Evolutionary conservation across 2,329 filamentous ascomycete species (phyloP).

Genomic region (Conoideocrella luteorostrata): DNA sequence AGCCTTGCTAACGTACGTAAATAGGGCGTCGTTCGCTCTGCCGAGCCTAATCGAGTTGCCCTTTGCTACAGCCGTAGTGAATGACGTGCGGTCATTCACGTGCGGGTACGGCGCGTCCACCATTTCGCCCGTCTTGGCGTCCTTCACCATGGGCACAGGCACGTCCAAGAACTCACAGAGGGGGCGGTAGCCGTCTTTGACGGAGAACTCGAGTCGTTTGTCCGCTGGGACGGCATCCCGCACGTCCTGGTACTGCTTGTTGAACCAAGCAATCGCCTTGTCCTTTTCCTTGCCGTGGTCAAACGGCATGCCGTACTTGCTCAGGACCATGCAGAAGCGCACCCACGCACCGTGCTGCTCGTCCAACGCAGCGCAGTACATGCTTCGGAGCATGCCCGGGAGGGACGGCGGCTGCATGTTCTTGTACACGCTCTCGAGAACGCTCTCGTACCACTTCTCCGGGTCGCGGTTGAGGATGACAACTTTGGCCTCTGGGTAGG

Average conservation of each 20-base stretch:
- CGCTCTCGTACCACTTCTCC: constrained; percentile 31
- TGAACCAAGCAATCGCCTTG: constrained; percentile 31
- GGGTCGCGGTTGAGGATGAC: constrained; percentile 33
- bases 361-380: constrained; percentile 25
- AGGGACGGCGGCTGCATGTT: constrained; percentile 8
- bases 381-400: constrained; percentile 8
- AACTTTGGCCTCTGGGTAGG: constrained; percentile 30
- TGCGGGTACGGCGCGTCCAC: constrained; percentile 26
- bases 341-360: constrained; percentile 16
- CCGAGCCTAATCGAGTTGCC: constrained; percentile 10
- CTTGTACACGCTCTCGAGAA: constrained; percentile 17
- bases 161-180: constrained; percentile 34
- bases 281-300: constrained; percentile 28
- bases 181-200: constrained; percentile 34
- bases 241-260: constrained; percentile 30
- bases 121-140: constrained; percentile 23
- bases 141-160: constrained; percentile 26
- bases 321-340: constrained; percentile 21
- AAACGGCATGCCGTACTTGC: constrained; percentile 18
- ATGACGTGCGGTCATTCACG: constrained; percentile 24
- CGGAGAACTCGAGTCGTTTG: constrained; percentile 30
- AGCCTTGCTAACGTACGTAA: constrained; percentile 17
- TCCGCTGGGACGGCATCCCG: constrained; percentile 25
- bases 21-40: constrained; percentile 19
- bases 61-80: constrained; percentile 10